Evolutionary conservation across 345 rosid genomes (phyloP).

Genomic region (Sapria himalayana): DNA sequence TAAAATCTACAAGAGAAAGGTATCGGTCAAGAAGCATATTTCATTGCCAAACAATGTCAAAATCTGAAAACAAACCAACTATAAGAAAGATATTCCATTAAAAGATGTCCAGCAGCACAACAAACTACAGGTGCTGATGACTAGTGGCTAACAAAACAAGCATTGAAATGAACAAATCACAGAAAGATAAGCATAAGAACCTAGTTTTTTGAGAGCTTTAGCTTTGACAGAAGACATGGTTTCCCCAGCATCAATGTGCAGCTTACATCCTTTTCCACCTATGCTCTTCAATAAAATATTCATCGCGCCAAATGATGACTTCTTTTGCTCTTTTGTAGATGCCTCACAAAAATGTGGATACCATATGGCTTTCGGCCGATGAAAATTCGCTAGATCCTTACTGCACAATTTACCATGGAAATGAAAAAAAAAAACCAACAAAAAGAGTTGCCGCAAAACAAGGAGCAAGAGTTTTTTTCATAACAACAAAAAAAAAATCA

Average conservation of each 20-base stretch:
- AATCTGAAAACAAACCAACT: not conserved
- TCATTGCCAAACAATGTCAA: conserved; percentile 4
- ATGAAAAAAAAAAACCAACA: not conserved
- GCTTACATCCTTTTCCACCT: conserved; percentile 93
- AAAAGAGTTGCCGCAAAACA: not conserved
- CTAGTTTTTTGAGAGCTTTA: conserved; percentile 90
- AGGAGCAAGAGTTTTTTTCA: not conserved
- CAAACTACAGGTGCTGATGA: conserved; percentile 5
- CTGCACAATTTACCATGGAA: conserved; percentile 20
- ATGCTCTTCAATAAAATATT: conserved; percentile 75
- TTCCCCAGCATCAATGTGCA: conserved; percentile 76
- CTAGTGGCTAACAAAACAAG: conserved; percentile 1
- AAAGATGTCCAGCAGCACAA: no score
- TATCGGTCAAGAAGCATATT: no score
- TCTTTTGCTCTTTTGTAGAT: conserved; percentile 71
- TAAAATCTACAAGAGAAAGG: conserved; percentile 52
- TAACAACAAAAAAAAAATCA: conserved; percentile 4
- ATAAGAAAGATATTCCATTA: not conserved
- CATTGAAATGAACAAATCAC: not conserved
- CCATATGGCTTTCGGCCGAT: conserved; percentile 89
- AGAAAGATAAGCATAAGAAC: conserved; percentile 21
- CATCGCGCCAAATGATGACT: conserved; percentile 67
- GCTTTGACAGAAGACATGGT: conserved; percentile 53
- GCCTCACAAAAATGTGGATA: conserved; percentile 89
- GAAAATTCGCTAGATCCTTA: conserved; percentile 87